Evolutionary conservation across 768 basidiomycete genomes (phyloP).

Genomic region (Leccinum uliginosum): DNA sequence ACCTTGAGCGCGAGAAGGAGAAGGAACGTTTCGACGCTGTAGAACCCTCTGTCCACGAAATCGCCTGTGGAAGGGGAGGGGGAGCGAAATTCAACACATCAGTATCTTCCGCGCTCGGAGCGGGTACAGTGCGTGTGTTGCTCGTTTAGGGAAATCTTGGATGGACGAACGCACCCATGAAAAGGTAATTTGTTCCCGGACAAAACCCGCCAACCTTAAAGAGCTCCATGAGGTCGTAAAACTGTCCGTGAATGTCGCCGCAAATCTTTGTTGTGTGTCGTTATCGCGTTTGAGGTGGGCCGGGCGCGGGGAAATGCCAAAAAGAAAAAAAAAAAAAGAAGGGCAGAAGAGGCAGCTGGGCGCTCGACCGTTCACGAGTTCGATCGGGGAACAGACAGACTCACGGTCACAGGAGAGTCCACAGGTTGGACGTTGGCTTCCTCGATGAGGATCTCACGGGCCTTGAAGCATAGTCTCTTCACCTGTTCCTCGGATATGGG

Average conservation of each 20-base stretch:
- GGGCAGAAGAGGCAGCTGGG: background rate
- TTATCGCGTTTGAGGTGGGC: conserved; percentile 1
- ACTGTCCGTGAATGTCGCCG: conserved; percentile 97
- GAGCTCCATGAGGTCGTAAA: conserved; percentile 94
- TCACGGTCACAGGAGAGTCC: conserved; percentile 91
- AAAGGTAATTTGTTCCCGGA: conserved; percentile 91
- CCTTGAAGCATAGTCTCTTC: conserved; percentile 91
- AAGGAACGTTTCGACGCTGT: conserved; percentile 94
- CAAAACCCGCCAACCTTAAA: conserved; percentile 91
- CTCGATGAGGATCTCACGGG: conserved; percentile 93
- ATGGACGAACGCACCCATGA: conserved; percentile 68
- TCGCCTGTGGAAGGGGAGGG: conserved; percentile 57
- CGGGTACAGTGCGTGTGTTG: background rate
- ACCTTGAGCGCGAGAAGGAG: conserved; percentile 94
- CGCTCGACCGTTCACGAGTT: conserved; percentile 1
- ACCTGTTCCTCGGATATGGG: conserved; percentile 95
- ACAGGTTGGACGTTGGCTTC: conserved; percentile 97
- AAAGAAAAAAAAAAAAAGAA: background rate
- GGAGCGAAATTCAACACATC: conserved; percentile 4
- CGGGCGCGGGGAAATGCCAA: background rate
- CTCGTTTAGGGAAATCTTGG: background rate
- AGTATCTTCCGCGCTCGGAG: background rate
- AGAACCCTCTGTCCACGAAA: conserved; percentile 97
- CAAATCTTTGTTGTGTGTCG: conserved; percentile 54
- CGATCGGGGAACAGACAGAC: conserved; percentile 22